These are phyloP conservation scores for Naematelia encephala DNA, from an alignment of 768 basidiomycete genomes.

Conservation along the genomic window DNA sequence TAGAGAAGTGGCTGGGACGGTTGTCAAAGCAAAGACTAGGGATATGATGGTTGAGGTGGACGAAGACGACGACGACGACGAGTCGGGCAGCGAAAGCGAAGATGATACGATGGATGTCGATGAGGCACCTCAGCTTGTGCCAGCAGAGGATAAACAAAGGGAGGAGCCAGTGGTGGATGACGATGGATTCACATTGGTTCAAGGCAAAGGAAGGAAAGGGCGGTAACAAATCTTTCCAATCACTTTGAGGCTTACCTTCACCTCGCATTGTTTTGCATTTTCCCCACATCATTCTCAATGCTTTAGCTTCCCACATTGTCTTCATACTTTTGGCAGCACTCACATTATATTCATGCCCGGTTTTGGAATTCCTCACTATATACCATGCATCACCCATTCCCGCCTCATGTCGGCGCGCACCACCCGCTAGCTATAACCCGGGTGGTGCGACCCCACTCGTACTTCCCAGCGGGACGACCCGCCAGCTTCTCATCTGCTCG, in stretches of 20 bases:
- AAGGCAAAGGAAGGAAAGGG: constrained; percentile 47
- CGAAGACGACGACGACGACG: constrained; percentile 31
- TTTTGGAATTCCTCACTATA: no score
- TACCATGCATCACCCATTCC: not conserved
- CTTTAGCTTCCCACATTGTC: constrained; percentile 3
- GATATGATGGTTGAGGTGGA: constrained; percentile 28
- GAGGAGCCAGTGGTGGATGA: constrained; percentile 77
- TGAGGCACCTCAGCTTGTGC: constrained; percentile 60
- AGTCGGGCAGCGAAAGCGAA: constrained; percentile 22
- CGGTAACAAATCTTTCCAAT: not conserved
- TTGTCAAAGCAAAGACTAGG: constrained; percentile 27
- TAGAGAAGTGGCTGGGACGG: constrained; percentile 19
- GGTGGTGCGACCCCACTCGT: not conserved
- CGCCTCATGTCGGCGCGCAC: not conserved
- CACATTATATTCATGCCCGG: not conserved
- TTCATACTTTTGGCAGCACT: not conserved
- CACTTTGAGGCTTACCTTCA: not conserved
- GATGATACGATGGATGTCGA: constrained; percentile 50
- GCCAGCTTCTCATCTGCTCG: not conserved
- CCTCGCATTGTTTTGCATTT: not conserved
- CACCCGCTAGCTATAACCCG: not conserved
- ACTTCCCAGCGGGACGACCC: not conserved
- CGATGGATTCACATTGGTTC: constrained; percentile 84
- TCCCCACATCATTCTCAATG: not conserved
- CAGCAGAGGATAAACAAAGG: constrained; percentile 40